Conservation (phyloP, 1,284 basidiomycete genomes). For the Heterobasidion parviporum region DNA sequence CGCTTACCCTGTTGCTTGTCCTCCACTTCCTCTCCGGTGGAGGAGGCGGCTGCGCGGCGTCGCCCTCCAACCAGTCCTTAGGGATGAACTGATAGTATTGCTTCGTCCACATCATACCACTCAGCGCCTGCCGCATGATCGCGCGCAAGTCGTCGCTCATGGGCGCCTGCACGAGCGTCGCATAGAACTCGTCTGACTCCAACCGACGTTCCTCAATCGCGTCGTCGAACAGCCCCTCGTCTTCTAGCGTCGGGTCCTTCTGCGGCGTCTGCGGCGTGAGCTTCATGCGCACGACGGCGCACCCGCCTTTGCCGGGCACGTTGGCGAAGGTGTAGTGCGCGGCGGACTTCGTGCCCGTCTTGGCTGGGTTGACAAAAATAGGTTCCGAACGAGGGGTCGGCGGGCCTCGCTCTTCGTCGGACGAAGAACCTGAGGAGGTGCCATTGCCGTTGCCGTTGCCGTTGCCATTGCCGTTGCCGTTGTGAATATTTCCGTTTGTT, state of each 20-base stretch:
- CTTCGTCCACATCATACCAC: conserved; percentile 99
- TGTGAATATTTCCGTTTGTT: conserved; percentile 24
- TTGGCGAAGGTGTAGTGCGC: conserved; percentile 86
- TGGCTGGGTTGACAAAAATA: conserved; percentile 79
- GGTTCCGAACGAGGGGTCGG: conserved; percentile 42
- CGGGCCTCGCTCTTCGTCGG: conserved; percentile 30
- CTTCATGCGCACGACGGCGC: conserved; percentile 92
- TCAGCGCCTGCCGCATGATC: conserved; percentile 95
- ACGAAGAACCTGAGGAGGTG: conserved; percentile 14
- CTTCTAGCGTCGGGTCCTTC: conserved; percentile 74
- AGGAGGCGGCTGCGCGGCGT: conserved; percentile 90
- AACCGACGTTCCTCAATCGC: conserved; percentile 81
- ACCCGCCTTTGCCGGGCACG: conserved; percentile 88
- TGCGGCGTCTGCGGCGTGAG: conserved; percentile 74
- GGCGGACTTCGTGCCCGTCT: conserved; percentile 86
- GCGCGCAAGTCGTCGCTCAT: conserved; percentile 90
- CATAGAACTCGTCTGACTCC: conserved; percentile 96
- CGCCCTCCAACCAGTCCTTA: conserved; percentile 92
- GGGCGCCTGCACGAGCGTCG: conserved; percentile 68
- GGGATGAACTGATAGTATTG: conserved; percentile 96
- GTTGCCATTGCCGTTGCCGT: conserved; percentile 13
- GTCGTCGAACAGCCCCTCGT: conserved; percentile 88
- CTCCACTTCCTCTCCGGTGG: conserved; percentile 84
- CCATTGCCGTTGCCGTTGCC: not conserved
- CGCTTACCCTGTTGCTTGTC: conserved; percentile 63